A percentile compares a stretch with the other conserved stretches of the same genome.
Evolutionary conservation across 164 flowering plant species (phyloP).

Genomic region (Malania oleifera): DNA sequence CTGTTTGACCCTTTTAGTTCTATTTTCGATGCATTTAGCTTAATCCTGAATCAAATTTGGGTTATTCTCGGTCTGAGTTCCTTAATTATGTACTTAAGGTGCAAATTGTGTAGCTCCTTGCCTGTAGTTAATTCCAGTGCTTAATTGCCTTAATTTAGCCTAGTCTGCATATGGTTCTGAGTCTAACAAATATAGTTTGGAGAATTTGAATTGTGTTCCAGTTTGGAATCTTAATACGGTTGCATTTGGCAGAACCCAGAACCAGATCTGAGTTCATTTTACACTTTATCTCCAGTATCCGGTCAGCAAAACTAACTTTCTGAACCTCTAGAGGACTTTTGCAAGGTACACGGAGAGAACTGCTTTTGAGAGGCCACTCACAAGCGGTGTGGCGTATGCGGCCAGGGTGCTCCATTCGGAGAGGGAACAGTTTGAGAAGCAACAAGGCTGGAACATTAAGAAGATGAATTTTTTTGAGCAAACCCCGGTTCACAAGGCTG

Average conservation of each 20-base stretch:
- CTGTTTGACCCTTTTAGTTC: too few species aligned
- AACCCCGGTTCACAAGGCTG: slow-evolving; percentile 66
- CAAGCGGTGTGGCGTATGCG: slow-evolving; percentile 98
- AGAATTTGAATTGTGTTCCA: too few species aligned
- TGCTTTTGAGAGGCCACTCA: slow-evolving; percentile 95
- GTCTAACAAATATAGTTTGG: too few species aligned
- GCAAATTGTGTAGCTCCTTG: too few species aligned
- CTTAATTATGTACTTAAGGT: too few species aligned
- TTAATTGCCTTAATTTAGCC: too few species aligned
- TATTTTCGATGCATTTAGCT: not conserved
- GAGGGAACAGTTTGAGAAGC: slow-evolving; percentile 78
- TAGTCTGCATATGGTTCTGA: too few species aligned
- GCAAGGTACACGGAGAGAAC: slow-evolving; percentile 83
- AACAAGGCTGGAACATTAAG: slow-evolving; percentile 92
- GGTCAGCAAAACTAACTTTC: slow-evolving; percentile 17
- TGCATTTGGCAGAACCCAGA: slow-evolving; percentile 3
- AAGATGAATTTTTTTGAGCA: slow-evolving; percentile 64
- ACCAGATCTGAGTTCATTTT: slow-evolving; percentile 5
- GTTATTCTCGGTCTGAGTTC: too few species aligned
- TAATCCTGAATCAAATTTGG: too few species aligned
- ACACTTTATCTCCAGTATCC: not conserved
- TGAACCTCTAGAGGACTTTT: slow-evolving; percentile 60
- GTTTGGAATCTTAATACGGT: too few species aligned
- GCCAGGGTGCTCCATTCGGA: slow-evolving; percentile 83
- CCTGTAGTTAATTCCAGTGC: too few species aligned